phyloP scores from a whole-genome alignment of 192 early-diverging fungal genomes.

The Coemansia pectinata region DNA sequence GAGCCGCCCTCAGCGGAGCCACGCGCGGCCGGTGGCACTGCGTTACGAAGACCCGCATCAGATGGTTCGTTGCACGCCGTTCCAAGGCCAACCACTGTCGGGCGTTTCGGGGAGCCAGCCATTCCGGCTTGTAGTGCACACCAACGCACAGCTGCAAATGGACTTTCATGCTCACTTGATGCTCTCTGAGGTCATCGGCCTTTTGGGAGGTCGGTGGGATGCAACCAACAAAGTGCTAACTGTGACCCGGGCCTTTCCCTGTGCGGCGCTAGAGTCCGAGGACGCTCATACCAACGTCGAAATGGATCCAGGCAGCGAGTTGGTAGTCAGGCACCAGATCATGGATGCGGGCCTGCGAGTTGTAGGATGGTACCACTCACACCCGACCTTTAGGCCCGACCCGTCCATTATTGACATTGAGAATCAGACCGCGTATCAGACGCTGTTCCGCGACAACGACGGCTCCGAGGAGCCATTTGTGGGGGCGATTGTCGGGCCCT shows the following conservation, averaged over 20 bases:
- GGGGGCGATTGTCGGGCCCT: conserved; percentile 89
- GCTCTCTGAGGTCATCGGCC: conserved; percentile 86
- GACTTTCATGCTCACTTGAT: conserved; percentile 93
- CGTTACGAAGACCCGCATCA: conserved; percentile 66
- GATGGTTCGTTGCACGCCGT: conserved; percentile 83
- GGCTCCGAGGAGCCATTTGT: conserved; percentile 74
- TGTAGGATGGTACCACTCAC: conserved; percentile 95
- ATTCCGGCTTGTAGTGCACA: conserved; percentile 71
- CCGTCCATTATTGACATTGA: conserved; percentile 88
- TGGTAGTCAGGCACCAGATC: conserved; percentile 76
- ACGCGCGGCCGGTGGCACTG: conserved; percentile 27
- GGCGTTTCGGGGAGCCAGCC: conserved; percentile 70
- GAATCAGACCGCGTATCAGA: conserved; percentile 86
- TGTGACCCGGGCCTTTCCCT: conserved; percentile 72
- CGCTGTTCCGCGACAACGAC: conserved; percentile 66
- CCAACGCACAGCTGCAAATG: conserved; percentile 79
- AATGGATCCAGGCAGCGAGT: conserved; percentile 79
- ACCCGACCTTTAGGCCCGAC: conserved; percentile 86
- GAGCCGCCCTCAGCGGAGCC: conserved; percentile 52
- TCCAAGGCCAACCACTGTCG: conserved; percentile 68
- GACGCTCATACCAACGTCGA: conserved; percentile 83
- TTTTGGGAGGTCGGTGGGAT: conserved; percentile 81
- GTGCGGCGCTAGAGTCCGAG: conserved; percentile 69
- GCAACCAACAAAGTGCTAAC: conserved; percentile 53
- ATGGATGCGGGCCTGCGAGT: conserved; percentile 70